A percentile compares a stretch with the other conserved stretches of the same genome.
Conservation (phyloP, 306 rosid genomes). For the Ochetophila trinervis region DNA sequence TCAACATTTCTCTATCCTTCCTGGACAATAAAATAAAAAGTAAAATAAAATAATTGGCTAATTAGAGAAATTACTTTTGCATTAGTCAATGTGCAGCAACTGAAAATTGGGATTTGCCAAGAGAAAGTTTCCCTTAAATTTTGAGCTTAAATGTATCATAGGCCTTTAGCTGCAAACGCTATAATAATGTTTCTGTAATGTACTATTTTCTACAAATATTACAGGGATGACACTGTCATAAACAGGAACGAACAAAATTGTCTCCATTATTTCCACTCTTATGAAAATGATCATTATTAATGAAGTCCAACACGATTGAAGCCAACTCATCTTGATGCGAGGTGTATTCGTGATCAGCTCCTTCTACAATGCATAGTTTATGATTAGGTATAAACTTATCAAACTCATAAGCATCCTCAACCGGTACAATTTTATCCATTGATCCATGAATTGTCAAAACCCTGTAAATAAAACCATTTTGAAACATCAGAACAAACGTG, state of each 20-base stretch:
- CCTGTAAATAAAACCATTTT: slow-evolving; percentile 40
- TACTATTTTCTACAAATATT: not conserved
- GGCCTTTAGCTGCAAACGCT: too few relatives aligned
- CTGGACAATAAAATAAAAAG: too few relatives aligned
- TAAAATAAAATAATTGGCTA: too few relatives aligned
- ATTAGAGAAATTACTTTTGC: too few relatives aligned
- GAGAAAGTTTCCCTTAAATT: too few relatives aligned
- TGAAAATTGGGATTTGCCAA: too few relatives aligned
- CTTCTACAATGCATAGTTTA: slow-evolving; percentile 54
- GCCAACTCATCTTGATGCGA: slow-evolving; percentile 61
- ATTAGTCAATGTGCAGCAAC: too few relatives aligned
- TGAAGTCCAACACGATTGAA: slow-evolving; percentile 55
- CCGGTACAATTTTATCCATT: slow-evolving; percentile 65
- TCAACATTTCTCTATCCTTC: too few relatives aligned
- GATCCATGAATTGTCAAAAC: slow-evolving; percentile 90
- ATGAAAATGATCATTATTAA: slow-evolving; percentile 31
- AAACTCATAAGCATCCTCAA: slow-evolving; percentile 70
- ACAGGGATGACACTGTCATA: slow-evolving; percentile 24
- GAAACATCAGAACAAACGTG: not conserved
- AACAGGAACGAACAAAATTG: slow-evolving; percentile 40
- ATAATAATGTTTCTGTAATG: not conserved
- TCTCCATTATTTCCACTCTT: slow-evolving; percentile 29
- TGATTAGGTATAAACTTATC: slow-evolving; percentile 62
- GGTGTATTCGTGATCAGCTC: slow-evolving; percentile 80
- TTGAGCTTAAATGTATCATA: too few relatives aligned